Evolutionary conservation across 257 asterid genomes (phyloP), one percentile per base, ranked within the genome.

Genomic region (Ballota nigra): DNA sequence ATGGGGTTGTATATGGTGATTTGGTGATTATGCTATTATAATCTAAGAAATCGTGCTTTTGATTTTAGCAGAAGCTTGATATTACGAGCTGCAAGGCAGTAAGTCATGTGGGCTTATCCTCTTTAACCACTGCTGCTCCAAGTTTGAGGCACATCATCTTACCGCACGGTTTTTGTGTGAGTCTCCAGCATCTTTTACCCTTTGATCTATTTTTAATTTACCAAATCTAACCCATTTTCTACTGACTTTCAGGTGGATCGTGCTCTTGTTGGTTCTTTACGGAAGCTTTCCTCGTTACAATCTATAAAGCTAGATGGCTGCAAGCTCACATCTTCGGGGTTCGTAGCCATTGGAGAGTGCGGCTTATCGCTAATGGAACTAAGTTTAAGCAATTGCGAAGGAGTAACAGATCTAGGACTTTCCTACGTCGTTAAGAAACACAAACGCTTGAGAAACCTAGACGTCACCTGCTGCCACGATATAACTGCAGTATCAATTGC

Each of bases 1-100:
- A 23, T 29, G n/a, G 29, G 61, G 15, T 29, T 28, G 45, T 51
- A 16, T 67, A 22, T 36, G n/a, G 23, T 51, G 72, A 52, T 43
- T 22, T 55, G 33, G 18, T 12, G 36, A 57, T 57, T 55, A 1
- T 38, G 31, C 38, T 33, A 5, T 19, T 45, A n/a, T 49, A 60
- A 71, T 69, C 72, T 45, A 41, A 75, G 16, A 6, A 55, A 22
- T 66, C 57, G 18, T 2, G 10, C 18, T 78, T n/a, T 80, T 77
- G 10, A 18, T 29, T 80, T 76, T 63, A 66, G 73, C 92, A 94
- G 98, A 86, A 80, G 63, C 97, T 94, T 55, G 90, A 94, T 82
- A 85, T 94, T 84, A 89, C 99, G 5, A 85, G 95, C 87, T 89
- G 98, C 75, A 93, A 83, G 81, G 89, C 85, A 66, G 82, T 91